Percentiles rank a stretch among this genome's conserved stretches.
Conservation (phyloP, 192 early-diverging fungal genomes). For the Podila epigama region DNA sequence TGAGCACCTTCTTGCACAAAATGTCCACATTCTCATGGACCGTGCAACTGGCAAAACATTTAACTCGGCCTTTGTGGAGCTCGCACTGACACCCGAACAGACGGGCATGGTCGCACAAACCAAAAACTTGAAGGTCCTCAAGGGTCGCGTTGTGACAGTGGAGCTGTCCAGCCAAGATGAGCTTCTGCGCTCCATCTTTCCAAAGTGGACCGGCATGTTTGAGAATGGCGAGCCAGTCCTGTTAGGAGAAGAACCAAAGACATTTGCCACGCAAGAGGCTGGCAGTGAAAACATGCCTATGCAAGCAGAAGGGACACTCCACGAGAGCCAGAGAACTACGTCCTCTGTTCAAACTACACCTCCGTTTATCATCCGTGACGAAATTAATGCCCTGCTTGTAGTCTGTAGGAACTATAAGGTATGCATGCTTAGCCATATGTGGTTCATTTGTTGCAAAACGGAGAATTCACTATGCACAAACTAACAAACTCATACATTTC, state of each 20-base stretch:
- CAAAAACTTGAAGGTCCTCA: slow-evolving; percentile 63
- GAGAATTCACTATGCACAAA: no score
- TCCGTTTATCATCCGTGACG: slow-evolving; percentile 68
- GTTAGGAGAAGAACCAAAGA: slow-evolving; percentile 14
- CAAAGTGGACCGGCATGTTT: slow-evolving; percentile 67
- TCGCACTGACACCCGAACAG: slow-evolving; percentile 55
- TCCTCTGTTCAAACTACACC: slow-evolving; percentile 2
- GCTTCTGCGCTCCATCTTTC: slow-evolving; percentile 58
- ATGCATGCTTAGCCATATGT: background rate
- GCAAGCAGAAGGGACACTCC: no score
- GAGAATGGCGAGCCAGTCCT: slow-evolving; percentile 50
- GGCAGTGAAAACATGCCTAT: background rate
- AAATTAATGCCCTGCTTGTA: slow-evolving; percentile 74
- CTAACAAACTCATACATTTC: background rate
- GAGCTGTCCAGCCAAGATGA: slow-evolving; percentile 63
- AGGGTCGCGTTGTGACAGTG: slow-evolving; percentile 66
- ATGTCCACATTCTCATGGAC: slow-evolving; percentile 61
- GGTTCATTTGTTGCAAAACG: background rate
- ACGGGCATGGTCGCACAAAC: slow-evolving; percentile 62
- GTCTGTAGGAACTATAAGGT: slow-evolving; percentile 81
- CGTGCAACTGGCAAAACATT: slow-evolving; percentile 74
- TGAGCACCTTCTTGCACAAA: slow-evolving; percentile 51
- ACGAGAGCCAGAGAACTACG: background rate
- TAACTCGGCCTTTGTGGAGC: slow-evolving; percentile 73
- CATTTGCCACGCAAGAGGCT: background rate